A percentile compares a stretch with the other conserved stretches of the same genome.
phyloP scores from a whole-genome alignment of 2,329 filamentous ascomycete species.

The Trichoderma sp. region DNA sequence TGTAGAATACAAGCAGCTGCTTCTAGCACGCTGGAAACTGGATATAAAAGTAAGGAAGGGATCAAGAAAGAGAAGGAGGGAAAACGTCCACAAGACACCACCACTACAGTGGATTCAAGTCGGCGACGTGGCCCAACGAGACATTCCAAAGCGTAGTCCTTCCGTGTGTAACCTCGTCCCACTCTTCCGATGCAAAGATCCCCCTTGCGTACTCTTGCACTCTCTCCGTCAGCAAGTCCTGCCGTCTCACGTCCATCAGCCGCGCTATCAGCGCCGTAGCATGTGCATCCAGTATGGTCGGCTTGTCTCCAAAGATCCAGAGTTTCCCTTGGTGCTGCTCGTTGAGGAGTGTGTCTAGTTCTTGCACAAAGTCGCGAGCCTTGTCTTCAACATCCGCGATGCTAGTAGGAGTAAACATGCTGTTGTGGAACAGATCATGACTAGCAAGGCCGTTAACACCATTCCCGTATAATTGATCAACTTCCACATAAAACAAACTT shows the following conservation, averaged over 20 bases:
- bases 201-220: conserved; percentile 27
- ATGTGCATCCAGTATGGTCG: conserved; percentile 36
- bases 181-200: conserved; percentile 31
- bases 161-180: conserved; percentile 31
- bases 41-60: neutral
- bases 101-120: conserved; percentile 26
- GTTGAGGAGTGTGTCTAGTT: conserved; percentile 26
- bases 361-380: conserved; percentile 28
- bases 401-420: conserved; percentile 30
- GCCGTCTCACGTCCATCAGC: conserved; percentile 30
- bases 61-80: too few relatives aligned
- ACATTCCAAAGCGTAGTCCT: conserved; percentile 30
- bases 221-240: conserved; percentile 28
- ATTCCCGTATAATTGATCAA: neutral
- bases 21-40: neutral
- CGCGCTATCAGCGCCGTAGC: conserved; percentile 28
- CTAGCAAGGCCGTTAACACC: conserved; percentile 20
- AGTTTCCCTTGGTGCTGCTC: conserved; percentile 21
- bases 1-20: neutral
- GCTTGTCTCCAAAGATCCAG: conserved; percentile 34
- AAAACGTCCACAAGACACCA: neutral
- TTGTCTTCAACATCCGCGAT: conserved; percentile 29
- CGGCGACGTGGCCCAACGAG: conserved; percentile 27
- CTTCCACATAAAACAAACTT: conserved; percentile 20
- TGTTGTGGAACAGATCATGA: conserved; percentile 31